Percentiles rank a stretch among this genome's conserved stretches.
These are phyloP conservation scores for Saturnispora diversa DNA, from an alignment of 805 yeast genomes.

Conservation along the genomic window DNA sequence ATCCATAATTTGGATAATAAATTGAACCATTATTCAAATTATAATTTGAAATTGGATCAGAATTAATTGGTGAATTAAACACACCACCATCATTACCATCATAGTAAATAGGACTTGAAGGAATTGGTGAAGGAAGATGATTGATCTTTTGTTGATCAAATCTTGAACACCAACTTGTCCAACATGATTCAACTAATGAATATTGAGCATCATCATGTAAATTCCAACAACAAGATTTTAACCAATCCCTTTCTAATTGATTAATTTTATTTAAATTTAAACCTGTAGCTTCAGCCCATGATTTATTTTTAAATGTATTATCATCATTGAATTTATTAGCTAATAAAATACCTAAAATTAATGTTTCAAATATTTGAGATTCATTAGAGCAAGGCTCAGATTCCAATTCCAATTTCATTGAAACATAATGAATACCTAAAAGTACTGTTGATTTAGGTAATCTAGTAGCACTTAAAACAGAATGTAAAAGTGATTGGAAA, in stretches of 20 bases:
- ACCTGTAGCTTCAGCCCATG: slow-evolving; percentile 96
- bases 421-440: slow-evolving; percentile 69
- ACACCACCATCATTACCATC: neutral
- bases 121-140: slow-evolving; percentile 3
- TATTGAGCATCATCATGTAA: slow-evolving; percentile 28
- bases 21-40: too few species aligned
- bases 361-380: slow-evolving; percentile 41
- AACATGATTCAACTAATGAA: slow-evolving; percentile 30
- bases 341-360: slow-evolving; percentile 64
- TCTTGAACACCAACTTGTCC: slow-evolving; percentile 32
- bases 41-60: too few species aligned
- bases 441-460: slow-evolving; percentile 76
- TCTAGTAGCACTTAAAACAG: slow-evolving; percentile 79
- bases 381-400: slow-evolving; percentile 22
- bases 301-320: slow-evolving; percentile 87
- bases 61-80: too few species aligned
- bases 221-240: slow-evolving; percentile 25
- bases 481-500: slow-evolving; percentile 51
- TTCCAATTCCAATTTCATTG: slow-evolving; percentile 42
- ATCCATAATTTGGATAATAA: neutral
- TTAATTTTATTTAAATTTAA: slow-evolving; percentile 55
- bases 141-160: slow-evolving; percentile 10
- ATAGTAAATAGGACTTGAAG: neutral
- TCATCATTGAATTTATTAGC: slow-evolving; percentile 96
- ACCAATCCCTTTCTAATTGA: slow-evolving; percentile 53